Base-by-base conservation (phyloP, 176 grass and related monocot genomes). In the Carex kokanica region DNA sequence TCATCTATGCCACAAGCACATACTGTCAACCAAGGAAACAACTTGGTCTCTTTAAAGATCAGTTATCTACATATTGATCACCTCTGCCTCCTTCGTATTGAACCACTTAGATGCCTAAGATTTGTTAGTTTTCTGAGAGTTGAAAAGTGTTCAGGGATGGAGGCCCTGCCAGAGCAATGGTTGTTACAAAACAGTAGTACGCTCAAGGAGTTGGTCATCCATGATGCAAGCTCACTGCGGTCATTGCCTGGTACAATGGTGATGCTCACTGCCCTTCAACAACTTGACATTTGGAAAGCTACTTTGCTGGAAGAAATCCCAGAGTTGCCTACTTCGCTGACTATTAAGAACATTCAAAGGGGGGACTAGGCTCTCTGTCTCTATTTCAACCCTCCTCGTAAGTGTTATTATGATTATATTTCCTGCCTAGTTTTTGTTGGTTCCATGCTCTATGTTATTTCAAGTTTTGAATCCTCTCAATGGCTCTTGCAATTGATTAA, bases 111-210 rank as follows among this genome's bases (percentile, higher is more conserved):
- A 57, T 53, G 69, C 61, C 57, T 91, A 5, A n/a, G 60, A 78
- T 84, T 70, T 69, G 87, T 85, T 7, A 82, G 27, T 57, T 16
- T 10, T 82, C 84, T 23, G 3, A 18, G 5, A 83, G 40, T 91
- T 71, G 0, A 16, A 12, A 29, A 27, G 3, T 81, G 81, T 2
- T 25, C 12, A 8, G n/a, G 78, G 58, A 25, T 85, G 67, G 43
- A 59, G 13, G 60, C 23, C 58, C 78, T 88, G 29, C 89, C 86
- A 2, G 86, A 91, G 41, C 64, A 53, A 73, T 88, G 86, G 89
- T 58, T 91, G 25, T 67, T 88, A 8, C 86, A 74, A 53, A 91
- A 91, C 41, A 34, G 8, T 8, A 51, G 5, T 72, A 5, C 56
- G 2, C 79, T 88, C 16, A 64, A 72, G 32, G 4, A 51, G 12